Percentiles rank a stretch among this genome's conserved stretches.
Conservation (phyloP, 2,329 filamentous ascomycete species). For the Pyricularia grisea region DNA sequence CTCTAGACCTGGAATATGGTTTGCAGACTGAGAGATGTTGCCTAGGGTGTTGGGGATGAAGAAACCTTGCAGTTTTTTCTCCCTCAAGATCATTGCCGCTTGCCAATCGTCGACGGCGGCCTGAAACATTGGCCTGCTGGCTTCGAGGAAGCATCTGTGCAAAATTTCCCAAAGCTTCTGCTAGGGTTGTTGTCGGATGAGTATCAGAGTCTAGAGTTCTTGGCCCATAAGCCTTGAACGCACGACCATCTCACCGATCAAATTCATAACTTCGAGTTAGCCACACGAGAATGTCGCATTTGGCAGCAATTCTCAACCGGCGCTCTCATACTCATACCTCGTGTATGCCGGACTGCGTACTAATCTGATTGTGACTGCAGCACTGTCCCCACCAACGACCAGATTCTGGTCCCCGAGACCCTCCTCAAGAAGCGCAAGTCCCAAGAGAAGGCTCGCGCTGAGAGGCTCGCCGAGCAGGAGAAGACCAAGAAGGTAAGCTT, state of each 20-base stretch:
- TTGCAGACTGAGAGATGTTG: conserved; percentile 49
- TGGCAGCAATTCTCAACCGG: conserved; percentile 91
- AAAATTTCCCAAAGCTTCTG: conserved; percentile 34
- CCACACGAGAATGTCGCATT: conserved; percentile 85
- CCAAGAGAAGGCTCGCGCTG: conserved; percentile 97
- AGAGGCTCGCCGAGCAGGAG: conserved; percentile 67
- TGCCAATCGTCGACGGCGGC: conserved; percentile 12
- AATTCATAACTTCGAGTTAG: conserved; percentile 73
- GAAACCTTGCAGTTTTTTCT: conserved; percentile 44
- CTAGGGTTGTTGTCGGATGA: conserved; percentile 72
- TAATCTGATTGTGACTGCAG: conserved; percentile 63
- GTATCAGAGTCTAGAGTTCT: conserved; percentile 22
- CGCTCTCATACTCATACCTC: conserved; percentile 56
- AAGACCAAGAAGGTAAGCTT: conserved; percentile 79
- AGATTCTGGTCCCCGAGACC: conserved; percentile 97
- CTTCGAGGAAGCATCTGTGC: conserved; percentile 25
- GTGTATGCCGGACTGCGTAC: conserved; percentile 64
- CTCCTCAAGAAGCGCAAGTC: conserved; percentile 99
- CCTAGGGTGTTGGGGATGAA: conserved; percentile 75
- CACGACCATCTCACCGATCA: conserved; percentile 59
- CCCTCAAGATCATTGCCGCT: conserved; percentile 66
- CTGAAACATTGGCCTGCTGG: conserved; percentile 3
- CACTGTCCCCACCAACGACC: conserved; percentile 86
- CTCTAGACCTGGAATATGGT: conserved; percentile 33
- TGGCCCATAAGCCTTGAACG: neutral